Conservation (phyloP, 2,329 filamentous ascomycete genomes). For the Parafenestella ontariensis region DNA sequence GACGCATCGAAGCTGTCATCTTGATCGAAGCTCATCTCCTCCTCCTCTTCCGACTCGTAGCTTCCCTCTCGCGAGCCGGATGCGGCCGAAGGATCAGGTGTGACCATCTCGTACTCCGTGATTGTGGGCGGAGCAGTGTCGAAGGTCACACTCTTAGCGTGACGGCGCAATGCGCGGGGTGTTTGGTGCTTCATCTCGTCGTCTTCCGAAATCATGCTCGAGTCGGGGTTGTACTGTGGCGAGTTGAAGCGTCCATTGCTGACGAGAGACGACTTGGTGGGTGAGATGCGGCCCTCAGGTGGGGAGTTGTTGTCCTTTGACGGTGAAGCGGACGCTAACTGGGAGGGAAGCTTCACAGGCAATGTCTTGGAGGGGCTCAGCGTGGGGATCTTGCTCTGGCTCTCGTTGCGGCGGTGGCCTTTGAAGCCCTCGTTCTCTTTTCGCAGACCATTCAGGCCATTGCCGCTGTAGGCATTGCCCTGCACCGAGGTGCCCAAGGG, state of each 20-base stretch:
- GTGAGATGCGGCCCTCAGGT: constrained; percentile 66
- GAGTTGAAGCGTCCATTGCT: constrained; percentile 65
- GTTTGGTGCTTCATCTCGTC: constrained; percentile 66
- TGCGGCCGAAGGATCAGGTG: constrained; percentile 89
- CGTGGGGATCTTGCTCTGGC: constrained; percentile 66
- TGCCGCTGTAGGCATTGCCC: constrained; percentile 71
- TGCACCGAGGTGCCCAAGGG: constrained; percentile 68
- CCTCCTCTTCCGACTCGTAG: constrained; percentile 81
- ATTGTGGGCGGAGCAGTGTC: constrained; percentile 91
- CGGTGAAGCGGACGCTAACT: constrained; percentile 33
- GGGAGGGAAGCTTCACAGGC: constrained; percentile 68
- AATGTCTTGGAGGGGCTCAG: constrained; percentile 63
- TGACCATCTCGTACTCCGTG: constrained; percentile 98
- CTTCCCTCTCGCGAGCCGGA: constrained; percentile 92
- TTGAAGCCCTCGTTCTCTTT: constrained; percentile 34
- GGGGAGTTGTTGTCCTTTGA: constrained; percentile 33
- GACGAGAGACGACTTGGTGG: constrained; percentile 88
- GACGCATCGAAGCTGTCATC: constrained; percentile 97
- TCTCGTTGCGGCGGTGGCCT: constrained; percentile 59
- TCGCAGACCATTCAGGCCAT: constrained; percentile 58
- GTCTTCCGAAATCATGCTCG: constrained; percentile 46
- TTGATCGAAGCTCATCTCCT: constrained; percentile 69
- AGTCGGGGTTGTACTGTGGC: constrained; percentile 45
- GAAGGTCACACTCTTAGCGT: constrained; percentile 97
- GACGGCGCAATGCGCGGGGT: constrained; percentile 75